Evolutionary conservation across 495 filamentous ascomycete species (phyloP), one percentile per base, ranked within the genome.

Genomic region (Talaromyces proteolyticus): DNA sequence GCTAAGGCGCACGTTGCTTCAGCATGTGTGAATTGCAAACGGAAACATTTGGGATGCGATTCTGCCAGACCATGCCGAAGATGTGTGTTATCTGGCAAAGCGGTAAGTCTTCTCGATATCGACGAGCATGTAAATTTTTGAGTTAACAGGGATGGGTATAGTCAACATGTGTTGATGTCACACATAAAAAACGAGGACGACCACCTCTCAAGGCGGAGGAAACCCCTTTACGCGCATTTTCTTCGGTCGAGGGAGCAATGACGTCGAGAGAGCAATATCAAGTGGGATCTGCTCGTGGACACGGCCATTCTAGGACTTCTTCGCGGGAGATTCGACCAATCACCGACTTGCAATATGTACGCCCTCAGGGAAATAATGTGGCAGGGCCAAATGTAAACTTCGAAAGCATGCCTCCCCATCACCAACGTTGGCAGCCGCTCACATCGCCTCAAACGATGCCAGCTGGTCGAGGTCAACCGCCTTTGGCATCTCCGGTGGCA

Each of bases 1-100:
- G 85, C 90, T 6, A 98, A 97, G 61, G 89, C 89, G 11, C 93
- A 98, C 72, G 93, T 98, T 42, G 89, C 92, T 29, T 96, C 91
- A 26, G 93, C 93, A 16, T 98, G 93, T 64, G 87, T 96, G 49
- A 94, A 96, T 60, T 98, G 93, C 73, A 96, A 96, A 65, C 90
- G 85, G 67, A 95, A 94, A 51, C 93, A 98, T 78, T 72, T 98
- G 52, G 84, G 82, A 26, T 89, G 85, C 61, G 85, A 88, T 59
- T 75, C 82, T 44, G 81, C 77, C 45, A 68, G 81, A 26, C 81
- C 82, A 29, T 86, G 82, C 63, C 69, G 73, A 55, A 65, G 82
- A 62, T 86, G 82, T 66, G 74, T 84, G 18, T 64, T 78, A 38
- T 73, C 81, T 45, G 79, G 80, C 7, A 86, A 86, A 63, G 77